Evolutionary conservation across 805 yeast species (phyloP).

Genomic region (Starmerella ratchasimensis): DNA sequence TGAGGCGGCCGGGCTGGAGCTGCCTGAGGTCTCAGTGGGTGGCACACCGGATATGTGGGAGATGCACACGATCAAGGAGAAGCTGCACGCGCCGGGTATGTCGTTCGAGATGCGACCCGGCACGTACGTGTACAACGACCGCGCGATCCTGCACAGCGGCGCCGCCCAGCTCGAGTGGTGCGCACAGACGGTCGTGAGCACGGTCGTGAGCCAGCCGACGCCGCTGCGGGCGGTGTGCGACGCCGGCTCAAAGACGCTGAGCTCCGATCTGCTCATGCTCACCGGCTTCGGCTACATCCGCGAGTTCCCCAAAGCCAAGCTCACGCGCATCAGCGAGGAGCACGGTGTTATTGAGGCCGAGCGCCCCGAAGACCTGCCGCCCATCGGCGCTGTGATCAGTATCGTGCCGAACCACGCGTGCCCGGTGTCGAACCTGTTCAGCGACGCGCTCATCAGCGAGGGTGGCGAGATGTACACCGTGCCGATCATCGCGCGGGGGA

Average conservation of each 20-base stretch:
- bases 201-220: slow-evolving; percentile 14
- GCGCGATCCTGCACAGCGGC: slow-evolving; percentile 6
- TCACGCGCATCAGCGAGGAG: slow-evolving; percentile 14
- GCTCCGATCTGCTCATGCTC: slow-evolving; percentile 10
- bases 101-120: slow-evolving; percentile 17
- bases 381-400: slow-evolving; percentile 10
- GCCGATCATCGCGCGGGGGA: slow-evolving; percentile 13
- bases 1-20: not conserved
- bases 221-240: slow-evolving; percentile 13
- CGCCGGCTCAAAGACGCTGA: slow-evolving; percentile 15
- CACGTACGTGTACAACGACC: slow-evolving; percentile 14
- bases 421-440: slow-evolving; percentile 12
- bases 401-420: slow-evolving; percentile 16
- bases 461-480: slow-evolving; percentile 1
- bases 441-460: slow-evolving; percentile 7
- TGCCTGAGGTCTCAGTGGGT: slow-evolving; percentile 11
- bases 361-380: slow-evolving; percentile 9
- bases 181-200: slow-evolving; percentile 13
- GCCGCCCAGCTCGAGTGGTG: slow-evolving; percentile 12
- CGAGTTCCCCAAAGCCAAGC: slow-evolving; percentile 10
- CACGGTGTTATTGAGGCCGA: slow-evolving; percentile 17
- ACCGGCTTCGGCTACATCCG: slow-evolving; percentile 8
- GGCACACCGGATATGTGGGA: slow-evolving; percentile 17
- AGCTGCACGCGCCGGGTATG: no score
- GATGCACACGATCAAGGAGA: slow-evolving; percentile 7